Base-by-base conservation (phyloP, 2,329 filamentous ascomycete species). In the Ascocoryne sarcoides region DNA sequence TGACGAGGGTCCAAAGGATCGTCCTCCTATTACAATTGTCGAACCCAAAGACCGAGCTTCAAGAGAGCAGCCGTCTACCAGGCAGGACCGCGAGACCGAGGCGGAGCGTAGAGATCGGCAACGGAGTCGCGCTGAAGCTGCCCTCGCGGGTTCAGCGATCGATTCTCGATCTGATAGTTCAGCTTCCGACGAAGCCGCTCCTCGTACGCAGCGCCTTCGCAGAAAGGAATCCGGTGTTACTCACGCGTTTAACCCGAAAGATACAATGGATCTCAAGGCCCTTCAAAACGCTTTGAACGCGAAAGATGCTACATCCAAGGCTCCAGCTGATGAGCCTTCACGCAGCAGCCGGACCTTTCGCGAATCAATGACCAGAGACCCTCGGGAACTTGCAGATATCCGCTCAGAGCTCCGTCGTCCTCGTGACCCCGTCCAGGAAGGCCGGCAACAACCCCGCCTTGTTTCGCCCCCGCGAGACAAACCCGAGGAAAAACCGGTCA, bases 391-490 rank as follows among this genome's bases (percentile, higher is more conserved):
- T 1, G 46, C 47, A 7, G 48, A 53, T 10, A 51, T 54, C n/a
- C 47, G 51, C 5, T 40, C 42, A 2, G 53, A 56, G 23, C 42
- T 58, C 2, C 7, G 12, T 7, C 23, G 23, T 7, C 12, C 23
- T 12, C 23, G 12, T 12, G 23, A 26, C 12, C 7, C 23, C 7
- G 7, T 26, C 12, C 42, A 52, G 10, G 34, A 43, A 10, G 55
- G 57, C 1, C 45, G 48, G 28, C 42, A 44, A 15, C 51, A 54
- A 44, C 36, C 46, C 66, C 73, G 76, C n/a, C 66, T 92, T 3
- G 83, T 92, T 14, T 82, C 84, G 4, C 85, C 84, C 1, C 82
- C 69, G 2, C 81, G 41, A 62, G 71, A 54, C n/a, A 73, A 76
- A 55, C 65, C 69, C 15, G 81, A 85, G 14, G 71, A 73, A 30